Evolutionary conservation across 2,329 filamentous ascomycete genomes (phyloP), one percentile per base, ranked within the genome.

Genomic region (Pleurostoma richardsiae): DNA sequence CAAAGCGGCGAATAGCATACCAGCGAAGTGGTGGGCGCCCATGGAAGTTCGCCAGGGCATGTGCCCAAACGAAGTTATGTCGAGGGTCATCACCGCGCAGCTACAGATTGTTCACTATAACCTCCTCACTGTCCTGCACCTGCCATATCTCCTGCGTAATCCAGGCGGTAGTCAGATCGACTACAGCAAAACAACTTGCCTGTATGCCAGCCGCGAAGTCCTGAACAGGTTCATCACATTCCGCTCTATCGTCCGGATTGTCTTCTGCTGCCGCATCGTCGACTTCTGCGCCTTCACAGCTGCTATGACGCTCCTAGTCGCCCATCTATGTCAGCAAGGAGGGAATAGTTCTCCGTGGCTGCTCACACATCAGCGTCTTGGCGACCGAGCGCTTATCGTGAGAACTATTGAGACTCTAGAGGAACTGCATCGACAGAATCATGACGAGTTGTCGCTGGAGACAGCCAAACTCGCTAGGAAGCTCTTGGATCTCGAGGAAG

Each of bases 211-310:
- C 10, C 61, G 68, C 4, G 68, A 70, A 52, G 56, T 70, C 1
- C 42, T 71, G 3, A 48, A 49, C 5, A 62, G 64, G 11, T 68
- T 64, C 43, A 55, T 66, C 46, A 47, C 55, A 4, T 55, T 59
- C 39, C 62, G 64, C 4, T 53, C 45, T 29, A 60, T 63, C 51
- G 58, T 62, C 33, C 52, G 49, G 1, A 48, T 58, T 8, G 49
- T 57, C 3, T 59, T 52, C 33, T 56, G 54, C 51, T 69, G 56
- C 41, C 59, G 62, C 1, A 47, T 54, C 1, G 52, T 63, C 10
- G 66, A 70, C 49, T 70, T 69, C 49, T 52, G 64, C 8, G 65
- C 65, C 2, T 56, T 71, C 4, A 51, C 65, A 50, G 66, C 67
- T 4, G 58, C 56, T 4, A 61, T 68, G 54, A 64, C 66, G 4